Percentiles rank a stretch among this genome's conserved stretches.
phyloP scores from a whole-genome alignment of 2,329 filamentous ascomycete species.

The Paraconiothyrium brasiliense region DNA sequence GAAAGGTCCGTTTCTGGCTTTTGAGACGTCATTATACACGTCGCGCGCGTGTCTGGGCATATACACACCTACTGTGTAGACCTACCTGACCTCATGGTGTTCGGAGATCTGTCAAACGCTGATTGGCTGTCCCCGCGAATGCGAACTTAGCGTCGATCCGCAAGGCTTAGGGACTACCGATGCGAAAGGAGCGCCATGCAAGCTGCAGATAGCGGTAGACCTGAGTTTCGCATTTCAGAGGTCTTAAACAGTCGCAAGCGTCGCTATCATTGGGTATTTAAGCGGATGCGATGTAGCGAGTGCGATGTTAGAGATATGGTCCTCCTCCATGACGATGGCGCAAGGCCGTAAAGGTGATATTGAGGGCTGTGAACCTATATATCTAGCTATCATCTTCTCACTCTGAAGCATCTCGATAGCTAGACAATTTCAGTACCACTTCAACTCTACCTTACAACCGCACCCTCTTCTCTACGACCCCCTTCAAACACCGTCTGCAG shows the following conservation, averaged over 20 bases:
- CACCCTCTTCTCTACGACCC: background rate
- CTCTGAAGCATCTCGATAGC: slow-evolving; percentile 24
- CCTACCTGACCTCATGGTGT: background rate
- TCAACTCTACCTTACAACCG: background rate
- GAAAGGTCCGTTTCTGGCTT: background rate
- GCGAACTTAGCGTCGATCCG: slow-evolving; percentile 27
- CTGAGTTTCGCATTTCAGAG: background rate
- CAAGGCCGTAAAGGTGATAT: background rate
- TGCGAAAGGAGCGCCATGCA: slow-evolving; percentile 16
- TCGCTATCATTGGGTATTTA: background rate
- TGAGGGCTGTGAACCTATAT: slow-evolving; percentile 5
- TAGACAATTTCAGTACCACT: background rate
- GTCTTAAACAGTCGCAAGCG: background rate
- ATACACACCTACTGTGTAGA: background rate
- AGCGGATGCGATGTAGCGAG: slow-evolving; percentile 27
- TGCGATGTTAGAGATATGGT: slow-evolving; percentile 17
- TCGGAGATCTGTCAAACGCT: slow-evolving; percentile 9
- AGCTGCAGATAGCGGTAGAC: background rate
- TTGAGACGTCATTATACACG: background rate
- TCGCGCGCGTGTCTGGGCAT: background rate
- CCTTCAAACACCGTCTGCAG: background rate
- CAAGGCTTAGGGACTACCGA: slow-evolving; percentile 5
- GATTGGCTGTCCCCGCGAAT: slow-evolving; percentile 26
- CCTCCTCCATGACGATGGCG: background rate
- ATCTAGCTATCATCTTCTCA: background rate